Evolutionary conservation across 768 basidiomycete genomes (phyloP).

Genomic region (Lactarius pseudohatsudake): DNA sequence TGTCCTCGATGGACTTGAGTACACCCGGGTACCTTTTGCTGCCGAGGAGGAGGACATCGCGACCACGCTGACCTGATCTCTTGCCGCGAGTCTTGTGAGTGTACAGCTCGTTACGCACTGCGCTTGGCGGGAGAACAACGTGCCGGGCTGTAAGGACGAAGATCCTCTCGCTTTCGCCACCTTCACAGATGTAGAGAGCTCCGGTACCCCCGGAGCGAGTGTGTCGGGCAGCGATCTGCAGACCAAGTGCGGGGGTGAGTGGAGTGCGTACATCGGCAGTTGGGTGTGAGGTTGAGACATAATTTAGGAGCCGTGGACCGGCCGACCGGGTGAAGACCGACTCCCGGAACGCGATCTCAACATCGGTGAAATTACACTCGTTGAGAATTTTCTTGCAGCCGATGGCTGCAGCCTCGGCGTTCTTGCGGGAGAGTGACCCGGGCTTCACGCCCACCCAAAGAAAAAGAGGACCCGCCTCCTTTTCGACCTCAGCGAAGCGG

Average conservation of each 20-base stretch:
- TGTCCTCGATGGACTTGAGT: background rate
- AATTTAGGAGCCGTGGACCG: constrained; percentile 36
- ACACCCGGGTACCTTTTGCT: background rate
- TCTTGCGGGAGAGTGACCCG: constrained; percentile 27
- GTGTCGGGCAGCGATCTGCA: constrained; percentile 37
- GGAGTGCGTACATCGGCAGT: constrained; percentile 36
- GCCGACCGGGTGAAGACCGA: constrained; percentile 24
- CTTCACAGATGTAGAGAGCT: constrained; percentile 35
- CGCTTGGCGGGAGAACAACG: constrained; percentile 38
- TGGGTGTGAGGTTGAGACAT: too few species aligned
- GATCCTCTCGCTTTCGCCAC: constrained; percentile 32
- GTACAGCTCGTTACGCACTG: constrained; percentile 18
- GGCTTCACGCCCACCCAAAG: constrained; percentile 40
- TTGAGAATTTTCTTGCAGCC: constrained; percentile 34
- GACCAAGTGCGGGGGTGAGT: constrained; percentile 41
- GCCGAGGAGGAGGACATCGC: background rate
- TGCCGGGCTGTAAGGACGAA: constrained; percentile 38
- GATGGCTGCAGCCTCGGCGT: constrained; percentile 34
- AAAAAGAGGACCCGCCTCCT: constrained; percentile 31
- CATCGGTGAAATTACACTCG: constrained; percentile 33
- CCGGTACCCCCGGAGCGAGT: constrained; percentile 41
- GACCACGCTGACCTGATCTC: background rate
- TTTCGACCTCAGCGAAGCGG: constrained; percentile 35
- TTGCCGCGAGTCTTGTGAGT: background rate
- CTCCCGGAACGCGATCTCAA: constrained; percentile 40